These are phyloP conservation scores for Claviceps sp. DNA, from an alignment of 2,329 filamentous ascomycete genomes.

Conservation along the genomic window DNA sequence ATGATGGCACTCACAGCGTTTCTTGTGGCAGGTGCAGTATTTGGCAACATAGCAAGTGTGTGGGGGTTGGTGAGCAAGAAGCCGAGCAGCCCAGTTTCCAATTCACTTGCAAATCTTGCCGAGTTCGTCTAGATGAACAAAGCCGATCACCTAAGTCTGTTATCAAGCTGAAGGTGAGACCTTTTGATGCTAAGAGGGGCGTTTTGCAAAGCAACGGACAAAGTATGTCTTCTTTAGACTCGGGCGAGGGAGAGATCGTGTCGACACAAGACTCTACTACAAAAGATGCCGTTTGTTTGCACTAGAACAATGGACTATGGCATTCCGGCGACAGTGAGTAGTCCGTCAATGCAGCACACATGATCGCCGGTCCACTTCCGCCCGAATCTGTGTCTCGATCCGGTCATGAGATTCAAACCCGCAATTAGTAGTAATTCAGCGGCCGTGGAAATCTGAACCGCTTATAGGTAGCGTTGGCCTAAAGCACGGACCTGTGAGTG, in stretches of 20 bases:
- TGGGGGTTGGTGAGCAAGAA: constrained; percentile 63
- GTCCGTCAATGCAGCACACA: background rate
- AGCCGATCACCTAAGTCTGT: constrained; percentile 33
- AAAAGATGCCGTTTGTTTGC: background rate
- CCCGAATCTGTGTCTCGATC: background rate
- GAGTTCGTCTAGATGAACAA: constrained; percentile 54
- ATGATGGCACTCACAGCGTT: constrained; percentile 87
- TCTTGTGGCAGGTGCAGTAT: constrained; percentile 88
- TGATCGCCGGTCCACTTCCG: background rate
- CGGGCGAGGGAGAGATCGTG: background rate
- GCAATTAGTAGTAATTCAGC: background rate
- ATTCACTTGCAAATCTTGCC: constrained; percentile 72
- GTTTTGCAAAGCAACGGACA: constrained; percentile 1
- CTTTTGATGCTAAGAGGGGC: constrained; percentile 7
- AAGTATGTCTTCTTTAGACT: background rate
- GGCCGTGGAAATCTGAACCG: background rate
- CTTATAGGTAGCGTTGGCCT: background rate
- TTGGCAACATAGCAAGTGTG: constrained; percentile 93
- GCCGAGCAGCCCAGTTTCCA: constrained; percentile 79
- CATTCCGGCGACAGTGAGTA: background rate
- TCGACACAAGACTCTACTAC: background rate
- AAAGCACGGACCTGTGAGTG: background rate
- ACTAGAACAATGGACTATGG: background rate
- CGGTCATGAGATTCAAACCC: background rate
- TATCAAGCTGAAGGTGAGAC: constrained; percentile 39